Base-by-base conservation (phyloP, 257 asterid genomes). In the Solanum chmielewskii region DNA sequence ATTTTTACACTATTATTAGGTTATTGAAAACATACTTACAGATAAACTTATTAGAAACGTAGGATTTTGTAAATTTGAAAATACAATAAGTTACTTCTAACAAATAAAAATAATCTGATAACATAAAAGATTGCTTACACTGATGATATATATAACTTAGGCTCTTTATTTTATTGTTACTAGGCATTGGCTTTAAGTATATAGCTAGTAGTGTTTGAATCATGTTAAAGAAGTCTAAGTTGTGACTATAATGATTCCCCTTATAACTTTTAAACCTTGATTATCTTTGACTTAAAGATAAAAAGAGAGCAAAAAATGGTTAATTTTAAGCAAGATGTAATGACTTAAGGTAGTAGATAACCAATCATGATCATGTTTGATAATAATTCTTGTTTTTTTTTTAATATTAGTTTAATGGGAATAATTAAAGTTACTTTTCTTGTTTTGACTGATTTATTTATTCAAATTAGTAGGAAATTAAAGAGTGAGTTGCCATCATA, bases 271-370 rank as follows among this genome's bases (percentile, higher is more conserved):
- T 89, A 89, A 37, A 73, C 31, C 85, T 88, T 84, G 80, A 82
- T 87, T 87, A 86, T 87, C 89, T 91, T 93, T 93, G 94, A 93
- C 94, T 88, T 84, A 49, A 88, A 89, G 84, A 52, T 45, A 69
- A 66, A 84, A 86, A 35, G 29, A 29, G 66, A 23, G 20, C 21
- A 44, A 35, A 14, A 42, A 42, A 3, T 77, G 60, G 37, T n/a
- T 41, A 76, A 42, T 42, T 42, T 47, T 41, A 71, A 60, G 88
- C 85, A 33, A 82, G 77, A 81, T 71, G 44, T 73, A 29, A 60
- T 70, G 45, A 60, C 62, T 45, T 3, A 66, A 70, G 73, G 37
- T 49, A 16, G 82, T 86, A 85, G 83, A 52, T 49, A 59, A 45
- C 84, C 88, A 73, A 82, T 71, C 49, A 62, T 83, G 69, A 15